Evolutionary conservation across 116 monocot genomes (phyloP), one percentile per base, ranked within the genome.

Genomic region (Cymodocea nodosa): DNA sequence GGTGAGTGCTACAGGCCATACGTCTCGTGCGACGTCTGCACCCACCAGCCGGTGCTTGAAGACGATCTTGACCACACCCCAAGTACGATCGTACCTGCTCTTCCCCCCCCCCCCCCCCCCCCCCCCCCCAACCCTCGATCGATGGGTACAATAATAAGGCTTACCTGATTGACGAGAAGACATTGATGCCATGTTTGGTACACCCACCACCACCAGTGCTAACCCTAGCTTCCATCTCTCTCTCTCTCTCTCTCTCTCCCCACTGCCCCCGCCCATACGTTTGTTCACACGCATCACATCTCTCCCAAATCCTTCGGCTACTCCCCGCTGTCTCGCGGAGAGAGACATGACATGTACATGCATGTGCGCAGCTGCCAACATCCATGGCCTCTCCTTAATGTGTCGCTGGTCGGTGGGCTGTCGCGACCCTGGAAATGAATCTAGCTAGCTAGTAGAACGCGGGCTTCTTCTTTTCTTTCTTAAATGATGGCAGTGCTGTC

Each of bases 51-150:
- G 37, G 15, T 35, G 39, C 34, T 36, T 37, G n/a, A 55, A 55
- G 39, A n/a, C n/a, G n/a, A n/a, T 62, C 62, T 62, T 62, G 62
- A 62, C 62, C 62, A 39, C 62, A 62, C 62, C n/a, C n/a, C n/a
- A n/a, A n/a, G n/a, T n/a, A n/a, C n/a, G n/a, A n/a, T n/a, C n/a
- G n/a, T n/a, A n/a, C n/a, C n/a, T n/a, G n/a, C n/a, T n/a, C n/a
- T n/a, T n/a, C n/a, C n/a, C n/a, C n/a, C n/a, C n/a, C n/a, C n/a
- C n/a, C n/a, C n/a, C n/a, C n/a, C n/a, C n/a, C n/a, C n/a, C n/a
- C n/a, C n/a, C n/a, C n/a, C n/a, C n/a, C n/a, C n/a, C n/a, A n/a
- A 30, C 35, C 34, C 14, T 60, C 30, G 16, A 35, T 18, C 36
- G 17, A 34, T n/a, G 37, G 37, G 62, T 62, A 62, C 62, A 62